Conservation (phyloP, 2,329 filamentous ascomycete species). For the Scopulariopsis brevicaulis region DNA sequence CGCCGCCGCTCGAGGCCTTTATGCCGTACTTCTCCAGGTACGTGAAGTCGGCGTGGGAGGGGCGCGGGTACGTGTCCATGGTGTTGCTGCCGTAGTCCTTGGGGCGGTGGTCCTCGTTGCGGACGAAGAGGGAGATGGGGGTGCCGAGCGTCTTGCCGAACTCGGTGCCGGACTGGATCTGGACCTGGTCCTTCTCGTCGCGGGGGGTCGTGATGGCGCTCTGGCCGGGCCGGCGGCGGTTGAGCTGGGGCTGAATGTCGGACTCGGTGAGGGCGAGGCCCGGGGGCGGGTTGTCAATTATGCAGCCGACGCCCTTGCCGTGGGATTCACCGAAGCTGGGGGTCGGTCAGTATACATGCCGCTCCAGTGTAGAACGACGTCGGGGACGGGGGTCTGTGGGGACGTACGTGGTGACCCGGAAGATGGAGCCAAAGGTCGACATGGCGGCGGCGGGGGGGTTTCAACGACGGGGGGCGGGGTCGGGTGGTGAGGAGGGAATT, state of each 20-base stretch:
- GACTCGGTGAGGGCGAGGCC: conserved; percentile 74
- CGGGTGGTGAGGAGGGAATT: background rate
- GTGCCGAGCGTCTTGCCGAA: conserved; percentile 83
- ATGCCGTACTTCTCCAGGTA: conserved; percentile 96
- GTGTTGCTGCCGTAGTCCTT: conserved; percentile 84
- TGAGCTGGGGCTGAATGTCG: conserved; percentile 93
- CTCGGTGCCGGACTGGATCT: conserved; percentile 89
- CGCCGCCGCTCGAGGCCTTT: conserved; percentile 82
- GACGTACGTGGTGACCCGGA: conserved; percentile 70
- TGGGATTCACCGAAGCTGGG: conserved; percentile 54
- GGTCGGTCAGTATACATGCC: conserved; percentile 3
- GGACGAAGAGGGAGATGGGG: conserved; percentile 76
- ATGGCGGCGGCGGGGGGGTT: conserved; percentile 32
- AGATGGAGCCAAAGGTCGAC: conserved; percentile 80
- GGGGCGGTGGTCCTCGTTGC: conserved; percentile 87
- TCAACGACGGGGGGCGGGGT: conserved; percentile 6
- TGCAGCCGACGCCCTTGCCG: conserved; percentile 86
- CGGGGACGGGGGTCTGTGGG: background rate
- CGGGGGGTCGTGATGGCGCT: conserved; percentile 82
- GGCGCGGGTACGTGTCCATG: conserved; percentile 85
- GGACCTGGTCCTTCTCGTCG: conserved; percentile 82
- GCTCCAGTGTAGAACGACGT: background rate
- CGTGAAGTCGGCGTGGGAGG: conserved; percentile 91
- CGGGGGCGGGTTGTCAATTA: conserved; percentile 85
- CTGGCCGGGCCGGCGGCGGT: conserved; percentile 79